Base-by-base conservation (phyloP, 768 basidiomycete species). In the Trametes cingulata region DNA sequence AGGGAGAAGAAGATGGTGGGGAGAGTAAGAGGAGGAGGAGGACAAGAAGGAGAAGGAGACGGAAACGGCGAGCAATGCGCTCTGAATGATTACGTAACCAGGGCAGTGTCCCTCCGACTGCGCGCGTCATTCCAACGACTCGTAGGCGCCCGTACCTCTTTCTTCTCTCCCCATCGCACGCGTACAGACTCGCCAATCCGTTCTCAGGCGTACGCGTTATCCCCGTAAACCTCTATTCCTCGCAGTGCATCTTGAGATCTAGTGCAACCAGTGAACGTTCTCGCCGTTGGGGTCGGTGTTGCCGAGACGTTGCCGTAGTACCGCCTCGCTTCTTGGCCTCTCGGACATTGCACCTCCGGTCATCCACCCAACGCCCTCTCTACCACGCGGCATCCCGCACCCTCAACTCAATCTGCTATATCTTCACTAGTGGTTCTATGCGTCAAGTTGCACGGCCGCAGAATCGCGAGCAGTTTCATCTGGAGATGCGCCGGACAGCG, bases 41-140 rank as follows among this genome's bases (percentile, higher is more conserved):
- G 27, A 52, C 50, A 45, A 57, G 46, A 54, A 19, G 46, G 55
- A 35, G 56, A 62, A 56, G 49, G 60, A 35, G 35, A 42, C 53
- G 37, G 60, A 61, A 61, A 51, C 39, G 60, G 48, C 53, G 41
- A 56, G 41, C 53, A 51, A 33, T 9, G 35, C 25, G 59, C 59
- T 15, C 47, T 51, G 55, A 56, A 56, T 61, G 60, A 56, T 61
- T 61, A 62, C 51, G 51, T 62, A 57, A 62, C 8, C 14, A 52
- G 43, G 60, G 61, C 61, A 51, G 61, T 57, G 61, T 42, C 51
- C 54, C 48, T 56, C 56, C 47, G 54, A 54, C 53, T 42, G 52
- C 47, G 52, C 53, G 60, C 60, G 60, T 49, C 60, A 49, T 56
- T 35, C 36, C n/a, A 27, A 46, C 6, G 3, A 24, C 39, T 24